Base-by-base conservation (phyloP, 2,329 filamentous ascomycete genomes). In the Pseudocercospora pini-densiflorae region DNA sequence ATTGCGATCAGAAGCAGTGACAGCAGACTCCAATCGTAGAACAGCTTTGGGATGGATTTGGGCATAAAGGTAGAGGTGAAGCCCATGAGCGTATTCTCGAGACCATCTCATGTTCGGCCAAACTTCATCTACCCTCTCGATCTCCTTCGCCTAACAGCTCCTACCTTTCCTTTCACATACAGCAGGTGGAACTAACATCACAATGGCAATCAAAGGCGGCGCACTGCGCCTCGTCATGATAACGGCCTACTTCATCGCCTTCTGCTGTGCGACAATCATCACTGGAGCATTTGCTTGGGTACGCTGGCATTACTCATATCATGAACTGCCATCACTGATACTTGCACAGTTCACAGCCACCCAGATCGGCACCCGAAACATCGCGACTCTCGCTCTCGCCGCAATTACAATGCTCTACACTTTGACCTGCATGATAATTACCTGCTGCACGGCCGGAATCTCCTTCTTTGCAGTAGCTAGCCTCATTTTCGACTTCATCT, bases 251-350 rank as follows among this genome's bases (percentile, higher is more conserved):
- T 51, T 61, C 2, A 45, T 63, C 27, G 63, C 63, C 8, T 68
- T 63, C 36, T 58, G 60, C n/a, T 63, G 43, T 31, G 61, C 63
- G 10, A 19, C 61, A 1, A 47, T 61, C 23, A 68, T 68, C 60
- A 68, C 64, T 23, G 66, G 59, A 19, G 63, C 51, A 0, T 68
- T 68, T 19, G 63, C 55, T n/a, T 68, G 63, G 59, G 63, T 66
- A 54, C 3, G 24, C 29, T 24, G 23, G 21, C 10, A 31, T 31
- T 10, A n/a, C 29, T 53, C 6, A 45, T n/a, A 5, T 9, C n/a
- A 14, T 31, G 2, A 16, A 49, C 24, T 68, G 23, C 31, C n/a
- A 12, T 29, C 49, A 9, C 21, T 68, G n/a, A 49, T 54, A 7
- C 43, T 40, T 47, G 2, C 12, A 16, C 12, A 36, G 33, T 40